phyloP scores from a whole-genome alignment of 2,329 filamentous ascomycete species.

The Coniochaeta pulveracea region DNA sequence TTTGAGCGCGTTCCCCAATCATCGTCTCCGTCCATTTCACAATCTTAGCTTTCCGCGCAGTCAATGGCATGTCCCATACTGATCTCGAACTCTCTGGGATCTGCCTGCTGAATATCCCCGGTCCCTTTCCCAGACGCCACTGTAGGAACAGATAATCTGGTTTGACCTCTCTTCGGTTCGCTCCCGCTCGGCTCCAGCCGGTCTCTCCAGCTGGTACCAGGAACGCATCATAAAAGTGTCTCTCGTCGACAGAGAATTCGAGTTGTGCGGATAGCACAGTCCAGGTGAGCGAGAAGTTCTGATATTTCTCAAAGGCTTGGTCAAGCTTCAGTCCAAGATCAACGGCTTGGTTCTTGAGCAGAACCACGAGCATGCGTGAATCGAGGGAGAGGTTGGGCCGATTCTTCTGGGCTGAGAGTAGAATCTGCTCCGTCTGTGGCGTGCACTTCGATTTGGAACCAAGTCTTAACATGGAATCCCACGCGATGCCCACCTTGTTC shows the following conservation, averaged over 20 bases:
- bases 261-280: slow-evolving; percentile 27
- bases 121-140: slow-evolving; percentile 36
- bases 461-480: slow-evolving; percentile 43
- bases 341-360: slow-evolving; percentile 22
- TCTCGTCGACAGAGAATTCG: slow-evolving; percentile 39
- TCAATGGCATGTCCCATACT: slow-evolving; percentile 41
- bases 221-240: slow-evolving; percentile 45
- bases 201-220: slow-evolving; percentile 29
- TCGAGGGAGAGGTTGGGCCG: slow-evolving; percentile 13
- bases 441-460: slow-evolving; percentile 51
- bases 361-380: slow-evolving; percentile 30
- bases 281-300: slow-evolving; percentile 6
- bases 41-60: slow-evolving; percentile 23
- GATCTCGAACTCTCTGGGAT: slow-evolving; percentile 15
- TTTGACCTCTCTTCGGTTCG: slow-evolving; percentile 28
- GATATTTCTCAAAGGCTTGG: slow-evolving; percentile 9
- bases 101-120: slow-evolving; percentile 27
- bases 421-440: slow-evolving; percentile 31
- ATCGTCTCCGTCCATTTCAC: slow-evolving; percentile 32
- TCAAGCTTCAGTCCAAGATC: slow-evolving; percentile 13
- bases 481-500: slow-evolving; percentile 42
- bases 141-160: slow-evolving; percentile 37
- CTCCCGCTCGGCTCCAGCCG: slow-evolving; percentile 34
- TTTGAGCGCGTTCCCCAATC: slow-evolving; percentile 35
- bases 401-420: slow-evolving; percentile 17